A percentile compares a stretch with the other conserved stretches of the same genome.
phyloP scores from a whole-genome alignment of 257 asterid species.

The Fraxinus excelsior region DNA sequence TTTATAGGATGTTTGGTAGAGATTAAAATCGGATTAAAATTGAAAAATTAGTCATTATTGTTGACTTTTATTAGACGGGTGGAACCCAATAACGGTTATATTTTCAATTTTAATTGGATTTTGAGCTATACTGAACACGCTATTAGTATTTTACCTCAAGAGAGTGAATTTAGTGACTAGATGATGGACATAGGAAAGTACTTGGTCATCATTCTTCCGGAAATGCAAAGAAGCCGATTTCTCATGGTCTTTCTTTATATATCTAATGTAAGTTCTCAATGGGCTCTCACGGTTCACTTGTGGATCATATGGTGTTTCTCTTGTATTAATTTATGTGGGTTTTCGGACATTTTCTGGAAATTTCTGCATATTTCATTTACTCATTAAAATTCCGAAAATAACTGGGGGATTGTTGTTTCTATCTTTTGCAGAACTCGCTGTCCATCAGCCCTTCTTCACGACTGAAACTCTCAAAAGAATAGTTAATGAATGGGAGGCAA shows the following conservation, averaged over 20 bases:
- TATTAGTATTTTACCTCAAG: slow-evolving; percentile 35
- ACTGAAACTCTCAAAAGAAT: slow-evolving; percentile 74
- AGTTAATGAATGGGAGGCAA: slow-evolving; percentile 77
- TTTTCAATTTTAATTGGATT: too few species aligned
- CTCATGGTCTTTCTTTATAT: neutral
- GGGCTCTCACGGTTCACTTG: neutral
- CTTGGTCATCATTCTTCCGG: slow-evolving; percentile 80
- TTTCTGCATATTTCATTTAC: slow-evolving; percentile 36
- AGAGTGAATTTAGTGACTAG: slow-evolving; percentile 62
- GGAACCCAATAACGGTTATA: too few species aligned
- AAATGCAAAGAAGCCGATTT: slow-evolving; percentile 49
- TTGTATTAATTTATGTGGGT: neutral
- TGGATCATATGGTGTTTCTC: neutral
- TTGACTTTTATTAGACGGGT: too few species aligned
- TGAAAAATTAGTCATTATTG: too few species aligned
- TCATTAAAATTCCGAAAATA: slow-evolving; percentile 74
- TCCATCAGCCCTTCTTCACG: slow-evolving; percentile 83
- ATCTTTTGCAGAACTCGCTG: slow-evolving; percentile 74
- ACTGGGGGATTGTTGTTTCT: slow-evolving; percentile 72
- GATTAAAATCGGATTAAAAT: too few species aligned
- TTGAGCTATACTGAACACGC: too few species aligned
- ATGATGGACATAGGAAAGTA: slow-evolving; percentile 71
- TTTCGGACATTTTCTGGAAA: neutral
- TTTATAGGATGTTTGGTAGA: too few species aligned
- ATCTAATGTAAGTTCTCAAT: neutral